Evolutionary conservation across 2,329 filamentous ascomycete genomes (phyloP).

Genomic region (Verticillium zaregamsianum): DNA sequence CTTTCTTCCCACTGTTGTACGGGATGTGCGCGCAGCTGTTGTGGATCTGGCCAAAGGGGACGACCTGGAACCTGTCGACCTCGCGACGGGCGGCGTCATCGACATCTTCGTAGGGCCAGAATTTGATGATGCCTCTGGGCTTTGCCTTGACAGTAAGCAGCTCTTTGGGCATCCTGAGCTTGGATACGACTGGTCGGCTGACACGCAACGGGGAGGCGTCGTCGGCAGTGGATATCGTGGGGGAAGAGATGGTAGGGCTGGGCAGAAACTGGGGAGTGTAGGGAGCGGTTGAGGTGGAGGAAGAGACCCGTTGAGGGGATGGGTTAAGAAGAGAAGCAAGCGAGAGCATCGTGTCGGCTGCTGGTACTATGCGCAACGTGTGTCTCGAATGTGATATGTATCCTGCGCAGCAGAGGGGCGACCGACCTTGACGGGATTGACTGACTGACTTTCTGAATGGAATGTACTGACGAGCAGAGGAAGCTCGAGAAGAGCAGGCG

Average conservation of each 20-base stretch:
- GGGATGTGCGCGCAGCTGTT: constrained; percentile 73
- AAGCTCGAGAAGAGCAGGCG: constrained; percentile 16
- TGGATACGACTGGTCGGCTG: constrained; percentile 27
- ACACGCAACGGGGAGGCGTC: constrained; percentile 19
- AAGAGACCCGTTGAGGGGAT: constrained; percentile 35
- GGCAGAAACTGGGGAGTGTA: constrained; percentile 33
- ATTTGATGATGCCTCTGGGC: constrained; percentile 66
- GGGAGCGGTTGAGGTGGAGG: constrained; percentile 13
- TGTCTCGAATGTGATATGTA: constrained; percentile 12
- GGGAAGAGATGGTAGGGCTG: constrained; percentile 33
- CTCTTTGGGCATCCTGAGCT: constrained; percentile 62
- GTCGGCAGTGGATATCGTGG: constrained; percentile 27
- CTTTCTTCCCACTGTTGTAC: constrained; percentile 92
- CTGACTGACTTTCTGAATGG: constrained; percentile 2
- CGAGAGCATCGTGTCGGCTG: constrained; percentile 52
- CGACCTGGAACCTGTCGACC: constrained; percentile 61
- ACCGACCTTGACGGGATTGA: neutral
- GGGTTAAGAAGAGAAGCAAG: constrained; percentile 66
- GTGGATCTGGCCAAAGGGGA: constrained; percentile 59
- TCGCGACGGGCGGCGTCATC: constrained; percentile 52
- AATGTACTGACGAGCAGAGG: constrained; percentile 3
- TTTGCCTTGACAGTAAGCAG: constrained; percentile 58
- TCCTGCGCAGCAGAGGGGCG: neutral
- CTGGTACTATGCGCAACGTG: constrained; percentile 13
- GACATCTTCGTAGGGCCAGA: constrained; percentile 66